Evolutionary conservation across 1,284 basidiomycete genomes (phyloP).

Genomic region (Exsudoporus floridanus): DNA sequence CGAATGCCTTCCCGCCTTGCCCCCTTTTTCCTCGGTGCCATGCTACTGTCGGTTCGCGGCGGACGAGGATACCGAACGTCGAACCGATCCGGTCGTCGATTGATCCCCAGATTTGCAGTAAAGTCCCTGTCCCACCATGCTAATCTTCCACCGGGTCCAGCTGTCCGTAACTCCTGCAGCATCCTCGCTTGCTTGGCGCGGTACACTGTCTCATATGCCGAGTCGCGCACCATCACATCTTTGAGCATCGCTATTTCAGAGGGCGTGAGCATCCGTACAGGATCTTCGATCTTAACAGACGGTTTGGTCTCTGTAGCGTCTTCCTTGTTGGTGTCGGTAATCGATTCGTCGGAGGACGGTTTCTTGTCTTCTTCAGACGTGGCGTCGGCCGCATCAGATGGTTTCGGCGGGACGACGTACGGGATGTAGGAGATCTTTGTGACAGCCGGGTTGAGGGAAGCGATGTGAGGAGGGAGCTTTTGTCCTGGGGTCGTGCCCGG

Average conservation of each 20-base stretch:
- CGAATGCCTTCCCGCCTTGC: conserved; percentile 68
- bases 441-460: conserved; percentile 35
- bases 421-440: conserved; percentile 36
- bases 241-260: conserved; percentile 44
- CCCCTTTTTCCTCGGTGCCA: conserved; percentile 50
- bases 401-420: conserved; percentile 20
- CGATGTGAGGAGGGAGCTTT: conserved; percentile 36
- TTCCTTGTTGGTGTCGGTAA: conserved; percentile 23
- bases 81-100: conserved; percentile 53
- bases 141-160: conserved; percentile 28
- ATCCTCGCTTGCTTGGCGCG: conserved; percentile 33
- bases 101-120: conserved; percentile 15
- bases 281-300: conserved; percentile 25
- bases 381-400: conserved; percentile 19
- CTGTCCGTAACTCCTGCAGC: conserved; percentile 27
- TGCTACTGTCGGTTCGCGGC: conserved; percentile 38
- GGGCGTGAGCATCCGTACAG: conserved; percentile 38
- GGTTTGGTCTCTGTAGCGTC: conserved; percentile 15
- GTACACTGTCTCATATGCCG: conserved; percentile 42
- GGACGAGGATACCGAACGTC: conserved; percentile 68
- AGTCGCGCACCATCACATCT: conserved; percentile 48
- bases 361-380: conserved; percentile 30
- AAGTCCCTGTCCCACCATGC: conserved; percentile 36
- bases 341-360: conserved; percentile 4
- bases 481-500: conserved; percentile 30